A percentile compares a stretch with the other conserved stretches of the same genome.
Evolutionary conservation across 2,329 filamentous ascomycete genomes (phyloP).

Genomic region (Pestalotiopsis sp.): DNA sequence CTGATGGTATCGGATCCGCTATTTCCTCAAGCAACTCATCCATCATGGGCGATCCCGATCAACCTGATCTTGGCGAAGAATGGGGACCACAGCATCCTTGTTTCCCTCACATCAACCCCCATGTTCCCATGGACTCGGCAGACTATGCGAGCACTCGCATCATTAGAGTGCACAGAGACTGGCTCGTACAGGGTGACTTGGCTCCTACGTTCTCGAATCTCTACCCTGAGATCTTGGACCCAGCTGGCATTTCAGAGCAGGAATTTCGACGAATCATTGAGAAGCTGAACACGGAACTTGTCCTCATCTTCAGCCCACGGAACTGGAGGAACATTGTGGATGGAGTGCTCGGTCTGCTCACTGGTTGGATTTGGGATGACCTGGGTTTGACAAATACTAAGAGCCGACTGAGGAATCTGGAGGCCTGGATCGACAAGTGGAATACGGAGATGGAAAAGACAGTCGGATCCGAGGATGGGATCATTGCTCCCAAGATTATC

Average conservation of each 20-base stretch:
- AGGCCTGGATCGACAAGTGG: conserved; percentile 85
- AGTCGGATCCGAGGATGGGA: conserved; percentile 50
- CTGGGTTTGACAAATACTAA: conserved; percentile 78
- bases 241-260: conserved; percentile 76
- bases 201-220: conserved; percentile 93
- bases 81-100: conserved; percentile 96
- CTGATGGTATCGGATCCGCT: conserved; percentile 55
- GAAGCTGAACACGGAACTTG: conserved; percentile 76
- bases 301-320: conserved; percentile 80
- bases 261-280: conserved; percentile 84
- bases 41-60: conserved; percentile 63
- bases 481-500: conserved; percentile 69
- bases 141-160: conserved; percentile 81
- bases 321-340: conserved; percentile 78
- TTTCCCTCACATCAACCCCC: conserved; percentile 89
- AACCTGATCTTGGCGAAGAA: conserved; percentile 70
- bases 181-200: conserved; percentile 85
- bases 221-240: conserved; percentile 94
- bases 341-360: conserved; percentile 75
- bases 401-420: conserved; percentile 66
- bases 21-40: conserved; percentile 60
- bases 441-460: conserved; percentile 70
- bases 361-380: conserved; percentile 96
- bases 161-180: conserved; percentile 89
- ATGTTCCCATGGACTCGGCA: conserved; percentile 76